phyloP scores from a whole-genome alignment of 257 asterid genomes.

The Solanum clarkiae region DNA sequence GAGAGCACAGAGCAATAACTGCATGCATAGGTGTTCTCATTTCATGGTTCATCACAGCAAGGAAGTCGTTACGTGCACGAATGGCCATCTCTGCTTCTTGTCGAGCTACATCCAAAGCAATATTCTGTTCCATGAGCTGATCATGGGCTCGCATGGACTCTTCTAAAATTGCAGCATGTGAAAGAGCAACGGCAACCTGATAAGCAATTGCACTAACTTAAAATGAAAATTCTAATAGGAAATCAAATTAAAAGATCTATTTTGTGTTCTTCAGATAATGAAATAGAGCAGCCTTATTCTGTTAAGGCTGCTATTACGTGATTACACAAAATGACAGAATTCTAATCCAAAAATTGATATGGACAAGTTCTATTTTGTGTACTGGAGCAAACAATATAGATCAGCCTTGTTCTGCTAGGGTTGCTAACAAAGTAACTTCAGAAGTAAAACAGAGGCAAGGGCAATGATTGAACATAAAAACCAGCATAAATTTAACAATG shows the following conservation, averaged over 20 bases:
- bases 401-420: background rate
- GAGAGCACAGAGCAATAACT: conserved; percentile 47
- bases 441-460: background rate
- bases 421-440: background rate
- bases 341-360: background rate
- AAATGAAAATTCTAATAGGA: background rate
- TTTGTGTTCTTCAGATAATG: background rate
- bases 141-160: conserved; percentile 64
- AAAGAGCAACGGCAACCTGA: conserved; percentile 81
- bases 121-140: conserved; percentile 56
- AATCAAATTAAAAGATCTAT: background rate
- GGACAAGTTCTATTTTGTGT: background rate
- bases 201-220: background rate
- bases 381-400: background rate
- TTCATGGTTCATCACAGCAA: conserved; percentile 76
- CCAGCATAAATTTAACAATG: background rate
- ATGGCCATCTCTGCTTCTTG: conserved; percentile 58
- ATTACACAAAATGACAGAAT: background rate
- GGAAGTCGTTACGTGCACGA: conserved; percentile 52
- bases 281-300: background rate
- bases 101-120: conserved; percentile 48
- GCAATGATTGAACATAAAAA: background rate
- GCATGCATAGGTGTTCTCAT: conserved; percentile 77
- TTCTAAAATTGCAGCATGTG: conserved; percentile 74
- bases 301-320: background rate